Percentiles rank a stretch among this genome's conserved stretches.
These are phyloP conservation scores for Scheffersomyces coipomensis DNA, from an alignment of 805 yeast genomes.

Conservation along the genomic window DNA sequence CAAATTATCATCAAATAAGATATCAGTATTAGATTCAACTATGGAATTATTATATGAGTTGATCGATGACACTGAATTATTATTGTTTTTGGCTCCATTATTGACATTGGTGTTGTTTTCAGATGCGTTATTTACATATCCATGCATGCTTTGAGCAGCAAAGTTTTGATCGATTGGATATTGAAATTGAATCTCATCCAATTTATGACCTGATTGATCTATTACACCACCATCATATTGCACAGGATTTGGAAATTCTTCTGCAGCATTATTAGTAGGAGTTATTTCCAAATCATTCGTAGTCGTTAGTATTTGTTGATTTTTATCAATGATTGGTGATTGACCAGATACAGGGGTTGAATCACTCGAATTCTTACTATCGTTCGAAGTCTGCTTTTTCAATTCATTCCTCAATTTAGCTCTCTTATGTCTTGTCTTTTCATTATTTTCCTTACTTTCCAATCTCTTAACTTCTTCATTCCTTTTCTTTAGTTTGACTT, in stretches of 20 bases:
- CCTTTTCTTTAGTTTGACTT: conserved; percentile 25
- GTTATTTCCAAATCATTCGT: too few relatives aligned
- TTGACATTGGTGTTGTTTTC: not conserved
- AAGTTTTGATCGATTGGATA: not conserved
- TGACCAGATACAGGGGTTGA: not conserved
- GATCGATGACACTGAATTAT: conserved; percentile 3
- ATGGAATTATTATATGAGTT: conserved; percentile 2
- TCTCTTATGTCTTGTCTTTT: not conserved
- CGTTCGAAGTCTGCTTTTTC: not conserved
- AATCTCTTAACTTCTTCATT: conserved; percentile 6
- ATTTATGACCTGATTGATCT: too few relatives aligned
- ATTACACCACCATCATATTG: too few relatives aligned
- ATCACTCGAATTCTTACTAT: not conserved
- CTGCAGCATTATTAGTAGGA: too few relatives aligned
- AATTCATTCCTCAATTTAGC: not conserved
- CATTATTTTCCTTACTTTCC: not conserved
- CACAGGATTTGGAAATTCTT: too few relatives aligned
- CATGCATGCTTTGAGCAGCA: not conserved
- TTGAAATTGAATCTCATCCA: too few relatives aligned
- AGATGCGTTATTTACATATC: too few relatives aligned
- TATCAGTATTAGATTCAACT: conserved; percentile 15
- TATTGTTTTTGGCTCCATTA: conserved; percentile 1
- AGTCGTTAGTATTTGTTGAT: too few relatives aligned
- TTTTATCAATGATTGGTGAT: too few relatives aligned
- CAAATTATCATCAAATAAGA: conserved; percentile 17